phyloP scores from a whole-genome alignment of 2,329 filamentous ascomycete genomes.

The Colletotrichum liriopes region DNA sequence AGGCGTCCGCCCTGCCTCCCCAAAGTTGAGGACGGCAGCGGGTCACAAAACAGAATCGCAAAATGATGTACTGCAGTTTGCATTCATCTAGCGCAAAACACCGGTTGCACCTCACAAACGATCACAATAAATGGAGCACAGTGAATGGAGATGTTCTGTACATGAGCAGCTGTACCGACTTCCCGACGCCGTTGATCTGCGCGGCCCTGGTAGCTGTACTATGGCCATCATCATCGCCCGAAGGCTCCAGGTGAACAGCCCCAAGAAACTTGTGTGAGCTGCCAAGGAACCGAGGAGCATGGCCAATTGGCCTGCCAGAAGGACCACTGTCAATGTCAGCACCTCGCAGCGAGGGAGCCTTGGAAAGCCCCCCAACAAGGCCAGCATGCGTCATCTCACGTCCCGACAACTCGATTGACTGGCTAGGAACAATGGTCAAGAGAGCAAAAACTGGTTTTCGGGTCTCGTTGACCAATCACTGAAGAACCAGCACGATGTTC shows the following conservation, averaged over 20 bases:
- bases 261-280: conserved; percentile 1
- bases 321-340: conserved; percentile 16
- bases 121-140: background rate
- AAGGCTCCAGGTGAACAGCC: conserved; percentile 19
- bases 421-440: conserved; percentile 4
- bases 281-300: conserved; percentile 15
- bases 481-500: background rate
- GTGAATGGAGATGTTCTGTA: too few relatives aligned
- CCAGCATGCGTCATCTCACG: conserved; percentile 30
- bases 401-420: background rate
- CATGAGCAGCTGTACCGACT: background rate
- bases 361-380: conserved; percentile 12
- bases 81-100: background rate
- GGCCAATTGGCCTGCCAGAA: conserved; percentile 8
- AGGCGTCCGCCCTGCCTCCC: background rate
- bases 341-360: background rate
- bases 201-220: background rate
- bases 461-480: background rate
- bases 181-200: background rate
- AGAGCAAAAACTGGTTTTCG: conserved; percentile 6
- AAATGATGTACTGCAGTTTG: too few relatives aligned
- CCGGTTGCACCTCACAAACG: background rate
- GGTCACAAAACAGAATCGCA: too few relatives aligned
- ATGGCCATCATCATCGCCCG: conserved; percentile 1
- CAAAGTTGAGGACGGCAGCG: background rate